Evolutionary conservation across 345 rosid species (phyloP), one percentile per base, ranked within the genome.

Genomic region (Microcos paniculata): DNA sequence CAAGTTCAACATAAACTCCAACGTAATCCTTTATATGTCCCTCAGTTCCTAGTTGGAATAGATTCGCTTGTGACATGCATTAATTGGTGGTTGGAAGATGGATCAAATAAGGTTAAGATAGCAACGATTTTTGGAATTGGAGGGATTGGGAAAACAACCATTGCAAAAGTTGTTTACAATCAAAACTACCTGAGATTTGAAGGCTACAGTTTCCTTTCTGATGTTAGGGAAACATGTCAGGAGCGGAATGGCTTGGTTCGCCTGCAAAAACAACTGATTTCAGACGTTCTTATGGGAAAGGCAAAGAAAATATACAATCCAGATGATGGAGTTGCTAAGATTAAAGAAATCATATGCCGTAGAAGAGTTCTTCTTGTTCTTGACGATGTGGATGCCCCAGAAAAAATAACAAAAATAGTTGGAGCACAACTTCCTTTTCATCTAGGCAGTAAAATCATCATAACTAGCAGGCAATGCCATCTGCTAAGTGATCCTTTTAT

Each of bases 221-320:
- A 76, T 68, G 61, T 84, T 56, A 66, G 77, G 69, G 82, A 82
- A 75, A n/a, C 13, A 1, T 28, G 24, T 2, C 69, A 48, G 26
- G 62, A 71, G 19, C 71, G 31, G 0, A 46, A 72, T 18, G 85
- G 87, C 11, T 63, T 66, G 31, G 51, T 18, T 62, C 55, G 18
- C 3, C 26, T 84, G 24, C 81, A 81, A 24, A 61, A 3, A 19
- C 40, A 77, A 31, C 84, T 84, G 70, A 76, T 76, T 33, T 81
- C 79, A 0, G 77, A 84, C 33, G 26, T 84, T 19, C 23, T 68
- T 49, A 59, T 3, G 12, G 15, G 52, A 15, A 48, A 48, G 18
- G 52, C 52, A 48, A 48, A 48, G 15, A 48, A 53, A n/a, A 53
- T 53, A 1, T 53, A 49, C 6, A 49, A 51, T 31, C 59, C 12